Percentiles rank a stretch among this genome's conserved stretches.
phyloP scores from a whole-genome alignment of 177 flowering plant genomes.

The Telopea speciosissima region DNA sequence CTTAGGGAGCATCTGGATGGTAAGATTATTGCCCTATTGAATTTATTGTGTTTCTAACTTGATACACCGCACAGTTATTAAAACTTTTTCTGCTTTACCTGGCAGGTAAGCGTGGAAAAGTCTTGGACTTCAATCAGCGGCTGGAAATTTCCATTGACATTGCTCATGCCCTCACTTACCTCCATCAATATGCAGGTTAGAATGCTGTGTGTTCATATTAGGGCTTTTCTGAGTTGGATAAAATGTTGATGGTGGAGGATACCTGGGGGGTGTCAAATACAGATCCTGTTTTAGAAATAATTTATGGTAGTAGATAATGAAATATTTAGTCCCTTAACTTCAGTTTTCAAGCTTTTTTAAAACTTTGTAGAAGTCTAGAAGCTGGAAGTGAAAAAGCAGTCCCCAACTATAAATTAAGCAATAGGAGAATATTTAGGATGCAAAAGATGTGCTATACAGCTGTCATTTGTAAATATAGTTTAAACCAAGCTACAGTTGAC shows the following conservation, averaged over 20 bases:
- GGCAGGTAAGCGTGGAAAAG: constrained; percentile 67
- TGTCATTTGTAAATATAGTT: too few species aligned
- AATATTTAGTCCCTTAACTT: not conserved
- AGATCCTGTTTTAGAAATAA: too few species aligned
- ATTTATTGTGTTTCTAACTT: not conserved
- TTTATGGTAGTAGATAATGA: not conserved
- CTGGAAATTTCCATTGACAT: constrained; percentile 86
- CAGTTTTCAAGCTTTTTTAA: too few species aligned
- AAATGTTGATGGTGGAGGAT: too few species aligned
- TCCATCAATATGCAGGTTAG: constrained; percentile 84
- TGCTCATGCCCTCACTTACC: constrained; percentile 89
- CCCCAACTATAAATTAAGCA: not conserved
- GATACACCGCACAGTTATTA: constrained; percentile 1
- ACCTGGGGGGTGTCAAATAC: too few species aligned
- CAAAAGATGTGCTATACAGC: not conserved
- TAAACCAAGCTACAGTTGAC: too few species aligned
- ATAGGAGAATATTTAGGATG: not conserved
- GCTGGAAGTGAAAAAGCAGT: not conserved
- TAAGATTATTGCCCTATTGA: constrained; percentile 25
- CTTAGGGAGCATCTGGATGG: constrained; percentile 98
- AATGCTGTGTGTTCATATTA: too few species aligned
- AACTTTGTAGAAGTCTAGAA: not conserved
- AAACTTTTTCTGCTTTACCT: constrained; percentile 8
- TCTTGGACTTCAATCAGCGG: constrained; percentile 82
- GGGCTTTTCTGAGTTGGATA: too few species aligned